Percentiles rank a stretch among this genome's conserved stretches.
Conservation (phyloP, 2,329 filamentous ascomycete genomes). For the Penicillium occitanis region DNA sequence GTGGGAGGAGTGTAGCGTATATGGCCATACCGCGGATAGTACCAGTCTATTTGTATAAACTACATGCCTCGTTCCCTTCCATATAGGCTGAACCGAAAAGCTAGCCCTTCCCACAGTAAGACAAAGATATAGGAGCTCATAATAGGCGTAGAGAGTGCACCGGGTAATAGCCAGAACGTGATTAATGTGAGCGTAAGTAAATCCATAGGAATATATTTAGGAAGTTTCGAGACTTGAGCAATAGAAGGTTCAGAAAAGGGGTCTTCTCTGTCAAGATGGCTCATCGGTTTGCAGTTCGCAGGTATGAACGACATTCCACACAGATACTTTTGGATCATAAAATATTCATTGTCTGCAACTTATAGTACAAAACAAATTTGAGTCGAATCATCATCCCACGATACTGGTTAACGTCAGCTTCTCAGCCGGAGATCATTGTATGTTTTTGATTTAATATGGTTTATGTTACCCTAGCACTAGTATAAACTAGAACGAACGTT, state of each 20-base stretch:
- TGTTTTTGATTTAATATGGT: neutral
- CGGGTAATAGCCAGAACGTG: neutral
- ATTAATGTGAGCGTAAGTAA: neutral
- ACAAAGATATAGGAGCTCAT: neutral
- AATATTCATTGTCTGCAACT: neutral
- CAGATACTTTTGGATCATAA: neutral
- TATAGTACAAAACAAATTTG: neutral
- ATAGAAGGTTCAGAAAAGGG: neutral
- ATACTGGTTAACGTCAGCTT: neutral
- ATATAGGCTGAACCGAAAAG: neutral
- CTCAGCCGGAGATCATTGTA: neutral
- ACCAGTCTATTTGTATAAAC: too few species aligned
- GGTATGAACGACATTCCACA: neutral
- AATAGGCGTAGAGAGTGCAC: neutral
- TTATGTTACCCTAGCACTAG: neutral
- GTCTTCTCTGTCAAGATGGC: neutral
- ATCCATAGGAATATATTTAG: neutral
- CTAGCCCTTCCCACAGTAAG: neutral
- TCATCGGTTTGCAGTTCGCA: neutral
- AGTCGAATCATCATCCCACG: neutral
- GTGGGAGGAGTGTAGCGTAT: too few species aligned
- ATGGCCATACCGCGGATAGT: neutral
- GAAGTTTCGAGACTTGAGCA: neutral
- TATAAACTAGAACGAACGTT: neutral
- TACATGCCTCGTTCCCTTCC: too few species aligned